Conservation (phyloP, 305 asterid genomes). For the Striga hermonthica region DNA sequence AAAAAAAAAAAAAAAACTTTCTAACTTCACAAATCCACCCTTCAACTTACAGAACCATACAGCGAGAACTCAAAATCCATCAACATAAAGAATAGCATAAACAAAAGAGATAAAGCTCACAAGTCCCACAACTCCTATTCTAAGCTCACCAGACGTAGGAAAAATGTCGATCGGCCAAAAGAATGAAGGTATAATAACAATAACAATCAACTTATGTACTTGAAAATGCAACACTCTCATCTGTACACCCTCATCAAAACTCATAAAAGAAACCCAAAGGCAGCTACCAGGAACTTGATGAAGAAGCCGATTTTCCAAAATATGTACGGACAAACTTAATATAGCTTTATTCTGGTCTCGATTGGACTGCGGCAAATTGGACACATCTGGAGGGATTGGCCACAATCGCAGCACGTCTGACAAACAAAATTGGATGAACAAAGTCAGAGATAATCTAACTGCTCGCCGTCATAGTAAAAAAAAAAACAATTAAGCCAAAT, state of each 20-base stretch:
- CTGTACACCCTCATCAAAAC: background rate
- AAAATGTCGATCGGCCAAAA: constrained; percentile 25
- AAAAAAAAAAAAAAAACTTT: too few relatives aligned
- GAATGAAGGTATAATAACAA: constrained; percentile 21
- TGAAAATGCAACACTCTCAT: constrained; percentile 15
- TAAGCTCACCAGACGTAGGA: too few relatives aligned
- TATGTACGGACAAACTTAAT: constrained; percentile 37
- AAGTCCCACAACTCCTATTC: too few relatives aligned
- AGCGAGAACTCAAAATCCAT: too few relatives aligned
- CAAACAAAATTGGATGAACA: background rate
- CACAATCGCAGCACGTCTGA: constrained; percentile 85
- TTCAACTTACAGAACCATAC: too few relatives aligned
- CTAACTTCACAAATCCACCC: too few relatives aligned
- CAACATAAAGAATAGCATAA: too few relatives aligned
- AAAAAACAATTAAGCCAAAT: background rate
- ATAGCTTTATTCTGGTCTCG: constrained; percentile 81
- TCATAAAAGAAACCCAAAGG: background rate
- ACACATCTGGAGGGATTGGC: constrained; percentile 62
- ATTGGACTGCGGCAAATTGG: constrained; percentile 83
- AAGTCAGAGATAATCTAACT: constrained; percentile 4
- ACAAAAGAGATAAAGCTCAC: too few relatives aligned
- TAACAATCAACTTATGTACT: constrained; percentile 29
- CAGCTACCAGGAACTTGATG: constrained; percentile 31
- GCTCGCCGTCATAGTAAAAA: constrained; percentile 1
- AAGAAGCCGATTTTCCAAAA: constrained; percentile 16